phyloP scores from a whole-genome alignment of 805 yeast species.

The Pachysolen tannophilus region DNA sequence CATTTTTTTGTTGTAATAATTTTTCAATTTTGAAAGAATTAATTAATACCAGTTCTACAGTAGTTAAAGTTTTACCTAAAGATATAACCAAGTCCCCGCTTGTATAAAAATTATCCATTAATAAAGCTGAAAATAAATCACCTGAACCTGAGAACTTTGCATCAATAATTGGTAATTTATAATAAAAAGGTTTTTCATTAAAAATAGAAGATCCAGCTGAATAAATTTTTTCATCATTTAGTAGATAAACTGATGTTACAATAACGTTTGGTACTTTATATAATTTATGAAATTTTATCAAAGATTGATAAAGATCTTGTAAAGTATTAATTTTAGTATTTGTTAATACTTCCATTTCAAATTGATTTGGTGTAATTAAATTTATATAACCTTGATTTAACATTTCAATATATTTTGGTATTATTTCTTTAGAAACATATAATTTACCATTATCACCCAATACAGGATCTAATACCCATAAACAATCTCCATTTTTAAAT shows the following conservation, averaged over 20 bases:
- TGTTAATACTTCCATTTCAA: conserved; percentile 70
- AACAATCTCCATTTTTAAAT: conserved; percentile 19
- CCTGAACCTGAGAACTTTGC: conserved; percentile 95
- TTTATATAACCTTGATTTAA: conserved; percentile 44
- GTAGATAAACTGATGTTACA: conserved; percentile 51
- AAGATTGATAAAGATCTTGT: conserved; percentile 35
- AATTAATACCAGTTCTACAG: conserved; percentile 33
- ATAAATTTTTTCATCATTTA: conserved; percentile 8
- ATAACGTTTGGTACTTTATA: conserved; percentile 54
- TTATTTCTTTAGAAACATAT: conserved; percentile 50
- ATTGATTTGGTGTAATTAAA: conserved; percentile 84
- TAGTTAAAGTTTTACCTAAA: conserved; percentile 29
- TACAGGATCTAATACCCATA: conserved; percentile 70
- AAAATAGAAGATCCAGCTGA: conserved; percentile 1
- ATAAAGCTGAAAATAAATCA: conserved; percentile 76
- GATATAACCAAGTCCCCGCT: conserved; percentile 20
- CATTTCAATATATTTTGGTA: conserved; percentile 49
- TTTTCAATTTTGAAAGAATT: conserved; percentile 19
- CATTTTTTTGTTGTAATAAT: not conserved
- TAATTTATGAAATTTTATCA: conserved; percentile 37
- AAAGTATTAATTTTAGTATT: conserved; percentile 36
- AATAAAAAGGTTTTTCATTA: conserved; percentile 17
- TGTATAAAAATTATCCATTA: conserved; percentile 47
- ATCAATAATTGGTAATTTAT: conserved; percentile 51
- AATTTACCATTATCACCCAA: conserved; percentile 73